phyloP scores from a whole-genome alignment of 2,329 filamentous ascomycete species.

The Penicillium italicum region DNA sequence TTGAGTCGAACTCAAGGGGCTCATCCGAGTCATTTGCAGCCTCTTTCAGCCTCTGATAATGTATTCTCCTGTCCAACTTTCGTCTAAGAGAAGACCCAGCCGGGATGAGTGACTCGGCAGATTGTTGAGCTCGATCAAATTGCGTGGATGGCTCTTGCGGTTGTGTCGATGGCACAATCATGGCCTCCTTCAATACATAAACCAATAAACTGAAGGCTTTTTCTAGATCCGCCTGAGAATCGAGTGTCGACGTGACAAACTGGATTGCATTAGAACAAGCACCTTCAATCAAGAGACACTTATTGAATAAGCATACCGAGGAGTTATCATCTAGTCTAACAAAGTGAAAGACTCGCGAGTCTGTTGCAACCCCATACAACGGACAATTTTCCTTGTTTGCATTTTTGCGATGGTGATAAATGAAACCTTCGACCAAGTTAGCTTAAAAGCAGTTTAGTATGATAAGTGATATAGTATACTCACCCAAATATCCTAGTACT shows the following conservation, averaged over 20 bases:
- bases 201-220: slow-evolving; percentile 1
- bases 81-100: too few relatives aligned
- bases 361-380: slow-evolving; percentile 1
- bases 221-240: neutral
- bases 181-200: neutral
- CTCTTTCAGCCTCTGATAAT: too few relatives aligned
- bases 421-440: slow-evolving; percentile 1
- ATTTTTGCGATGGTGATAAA: slow-evolving; percentile 1
- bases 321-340: neutral
- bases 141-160: too few relatives aligned
- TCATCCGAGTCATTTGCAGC: too few relatives aligned
- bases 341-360: neutral
- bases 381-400: neutral
- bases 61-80: too few relatives aligned
- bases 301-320: neutral
- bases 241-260: neutral
- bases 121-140: too few relatives aligned
- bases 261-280: neutral
- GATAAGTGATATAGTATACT: neutral
- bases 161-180: neutral
- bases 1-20: too few relatives aligned
- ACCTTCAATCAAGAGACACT: neutral
- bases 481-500: slow-evolving; percentile 4
- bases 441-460: neutral
- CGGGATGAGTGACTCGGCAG: too few relatives aligned